Evolutionary conservation across 768 basidiomycete genomes (phyloP).

Genomic region (Auriculariales sp.): DNA sequence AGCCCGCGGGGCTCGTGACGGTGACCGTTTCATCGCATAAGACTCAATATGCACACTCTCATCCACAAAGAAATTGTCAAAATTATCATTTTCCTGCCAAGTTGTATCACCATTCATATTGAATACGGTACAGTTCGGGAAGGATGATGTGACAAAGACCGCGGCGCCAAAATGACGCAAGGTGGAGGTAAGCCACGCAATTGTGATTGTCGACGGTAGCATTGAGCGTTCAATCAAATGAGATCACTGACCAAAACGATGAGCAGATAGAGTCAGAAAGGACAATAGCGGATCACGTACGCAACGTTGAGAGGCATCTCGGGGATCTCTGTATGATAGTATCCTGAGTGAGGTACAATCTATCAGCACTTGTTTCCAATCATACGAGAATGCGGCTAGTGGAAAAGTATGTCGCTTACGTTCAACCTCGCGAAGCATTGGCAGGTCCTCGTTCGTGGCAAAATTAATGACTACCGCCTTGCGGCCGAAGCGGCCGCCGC

Average conservation of each 20-base stretch:
- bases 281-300: constrained; percentile 27
- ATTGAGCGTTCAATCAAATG: too few relatives aligned
- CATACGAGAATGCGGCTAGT: not conserved
- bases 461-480: constrained; percentile 97
- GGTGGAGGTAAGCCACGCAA: too few relatives aligned
- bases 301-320: constrained; percentile 96
- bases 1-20: too few relatives aligned
- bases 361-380: not conserved
- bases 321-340: constrained; percentile 91
- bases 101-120: too few relatives aligned
- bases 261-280: constrained; percentile 1
- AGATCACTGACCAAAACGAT: constrained; percentile 36
- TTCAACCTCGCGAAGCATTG: constrained; percentile 89
- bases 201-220: too few relatives aligned
- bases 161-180: too few relatives aligned
- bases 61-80: too few relatives aligned
- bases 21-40: too few relatives aligned
- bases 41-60: too few relatives aligned
- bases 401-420: constrained; percentile 36
- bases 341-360: constrained; percentile 32
- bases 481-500: constrained; percentile 91
- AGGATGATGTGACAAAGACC: too few relatives aligned
- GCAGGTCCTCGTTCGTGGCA: constrained; percentile 86
- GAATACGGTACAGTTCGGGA: too few relatives aligned
- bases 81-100: too few relatives aligned